Conservation (phyloP, 2,329 filamentous ascomycete species). For the Talaromyces sp. region DNA sequence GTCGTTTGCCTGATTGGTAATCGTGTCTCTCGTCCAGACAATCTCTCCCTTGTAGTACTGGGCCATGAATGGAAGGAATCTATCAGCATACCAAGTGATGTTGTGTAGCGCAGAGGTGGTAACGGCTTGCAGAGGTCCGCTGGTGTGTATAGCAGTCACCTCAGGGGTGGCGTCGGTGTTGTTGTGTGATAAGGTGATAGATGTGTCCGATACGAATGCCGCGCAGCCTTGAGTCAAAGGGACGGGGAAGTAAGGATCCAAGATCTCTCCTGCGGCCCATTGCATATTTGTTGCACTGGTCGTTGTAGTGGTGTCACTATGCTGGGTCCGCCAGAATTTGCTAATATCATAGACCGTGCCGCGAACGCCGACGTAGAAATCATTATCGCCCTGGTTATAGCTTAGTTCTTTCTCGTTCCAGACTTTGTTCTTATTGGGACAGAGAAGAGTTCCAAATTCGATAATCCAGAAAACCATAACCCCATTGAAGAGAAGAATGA, state of each 20-base stretch:
- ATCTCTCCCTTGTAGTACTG: constrained; percentile 85
- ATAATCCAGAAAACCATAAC: constrained; percentile 90
- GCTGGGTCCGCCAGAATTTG: constrained; percentile 80
- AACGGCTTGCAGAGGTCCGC: constrained; percentile 62
- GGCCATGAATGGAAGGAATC: constrained; percentile 75
- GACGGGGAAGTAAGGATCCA: constrained; percentile 82
- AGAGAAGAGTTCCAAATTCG: constrained; percentile 77
- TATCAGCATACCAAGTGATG: constrained; percentile 72
- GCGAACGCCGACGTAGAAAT: constrained; percentile 84
- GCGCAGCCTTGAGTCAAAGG: constrained; percentile 74
- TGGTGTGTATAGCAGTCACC: constrained; percentile 64
- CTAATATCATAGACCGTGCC: constrained; percentile 90
- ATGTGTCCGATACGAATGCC: constrained; percentile 63
- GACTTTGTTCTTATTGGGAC: constrained; percentile 86
- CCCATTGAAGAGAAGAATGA: constrained; percentile 81
- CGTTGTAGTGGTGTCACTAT: constrained; percentile 70
- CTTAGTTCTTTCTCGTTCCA: constrained; percentile 72
- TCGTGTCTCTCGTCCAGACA: constrained; percentile 63
- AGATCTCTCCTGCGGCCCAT: constrained; percentile 71
- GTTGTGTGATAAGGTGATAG: constrained; percentile 51
- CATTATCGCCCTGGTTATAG: constrained; percentile 67
- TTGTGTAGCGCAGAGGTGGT: constrained; percentile 58
- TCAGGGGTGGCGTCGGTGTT: constrained; percentile 64
- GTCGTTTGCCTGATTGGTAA: constrained; percentile 66
- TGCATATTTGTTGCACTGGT: constrained; percentile 66